These are phyloP conservation scores for Lachnellula cervina DNA, from an alignment of 2,329 filamentous ascomycete genomes.

Conservation along the genomic window DNA sequence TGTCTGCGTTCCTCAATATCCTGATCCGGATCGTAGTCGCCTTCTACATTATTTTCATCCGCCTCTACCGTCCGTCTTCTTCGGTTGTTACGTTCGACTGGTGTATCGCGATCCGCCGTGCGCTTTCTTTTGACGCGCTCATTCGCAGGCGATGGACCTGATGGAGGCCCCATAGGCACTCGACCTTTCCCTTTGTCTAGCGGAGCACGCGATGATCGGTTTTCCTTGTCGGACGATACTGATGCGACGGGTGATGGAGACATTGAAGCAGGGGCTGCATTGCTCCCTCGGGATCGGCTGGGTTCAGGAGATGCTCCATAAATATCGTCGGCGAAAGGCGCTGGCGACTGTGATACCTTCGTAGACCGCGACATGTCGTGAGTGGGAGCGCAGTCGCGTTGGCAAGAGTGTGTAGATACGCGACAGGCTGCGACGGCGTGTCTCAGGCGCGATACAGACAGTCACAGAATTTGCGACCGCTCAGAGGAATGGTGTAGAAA, in stretches of 20 bases:
- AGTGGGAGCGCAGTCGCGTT: background rate
- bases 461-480: background rate
- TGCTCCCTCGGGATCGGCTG: conserved; percentile 8
- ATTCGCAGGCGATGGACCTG: conserved; percentile 6
- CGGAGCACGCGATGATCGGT: conserved; percentile 28
- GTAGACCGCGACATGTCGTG: conserved; percentile 15
- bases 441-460: background rate
- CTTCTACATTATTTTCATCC: conserved; percentile 30
- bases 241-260: conserved; percentile 33
- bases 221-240: conserved; percentile 46
- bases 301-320: conserved; percentile 30
- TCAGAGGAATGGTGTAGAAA: background rate
- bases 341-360: conserved; percentile 28
- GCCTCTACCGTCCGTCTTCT: conserved; percentile 28
- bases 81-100: conserved; percentile 17
- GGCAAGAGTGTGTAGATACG: background rate
- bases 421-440: background rate
- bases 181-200: conserved; percentile 40
- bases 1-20: conserved; percentile 66
- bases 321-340: conserved; percentile 24
- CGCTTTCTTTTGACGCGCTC: conserved; percentile 24
- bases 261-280: conserved; percentile 12
- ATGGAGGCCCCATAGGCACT: conserved; percentile 33
- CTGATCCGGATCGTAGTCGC: conserved; percentile 77
- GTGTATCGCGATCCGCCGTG: conserved; percentile 13